Percentiles rank a stretch among this genome's conserved stretches.
These are phyloP conservation scores for Aspergillus awamori DNA, from an alignment of 2,329 filamentous ascomycete species.

Conservation along the genomic window DNA sequence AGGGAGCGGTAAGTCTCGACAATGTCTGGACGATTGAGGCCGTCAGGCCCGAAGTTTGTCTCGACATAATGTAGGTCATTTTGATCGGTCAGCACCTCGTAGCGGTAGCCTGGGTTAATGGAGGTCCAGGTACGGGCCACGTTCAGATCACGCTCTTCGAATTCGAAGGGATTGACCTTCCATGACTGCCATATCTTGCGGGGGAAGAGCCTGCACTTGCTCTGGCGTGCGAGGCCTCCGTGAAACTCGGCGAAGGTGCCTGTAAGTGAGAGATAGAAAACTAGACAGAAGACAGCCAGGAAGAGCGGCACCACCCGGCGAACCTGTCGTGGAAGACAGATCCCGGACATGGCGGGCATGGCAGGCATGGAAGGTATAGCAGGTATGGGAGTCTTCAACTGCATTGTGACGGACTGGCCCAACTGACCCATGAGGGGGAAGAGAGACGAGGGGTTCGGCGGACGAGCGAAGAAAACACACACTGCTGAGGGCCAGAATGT, in stretches of 20 bases:
- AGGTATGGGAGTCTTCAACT: conserved; percentile 3
- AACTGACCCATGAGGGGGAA: background rate
- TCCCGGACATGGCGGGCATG: background rate
- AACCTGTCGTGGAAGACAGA: conserved; percentile 6
- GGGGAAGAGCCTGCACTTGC: conserved; percentile 51
- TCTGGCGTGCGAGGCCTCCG: background rate
- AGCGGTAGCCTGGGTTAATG: conserved; percentile 68
- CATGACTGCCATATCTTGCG: conserved; percentile 77
- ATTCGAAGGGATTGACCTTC: conserved; percentile 69
- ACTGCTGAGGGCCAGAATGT: background rate
- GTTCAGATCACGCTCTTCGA: conserved; percentile 65
- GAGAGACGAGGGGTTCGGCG: background rate
- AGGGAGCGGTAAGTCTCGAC: conserved; percentile 63
- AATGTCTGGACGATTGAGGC: conserved; percentile 69
- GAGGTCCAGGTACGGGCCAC: conserved; percentile 66
- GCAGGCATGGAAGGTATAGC: too few relatives aligned
- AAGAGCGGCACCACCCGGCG: conserved; percentile 5
- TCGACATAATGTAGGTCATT: conserved; percentile 71
- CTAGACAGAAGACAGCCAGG: conserved; percentile 2
- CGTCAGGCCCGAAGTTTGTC: conserved; percentile 65
- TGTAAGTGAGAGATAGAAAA: conserved; percentile 8
- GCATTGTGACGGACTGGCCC: background rate
- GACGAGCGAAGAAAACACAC: background rate
- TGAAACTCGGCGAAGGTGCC: conserved; percentile 1
- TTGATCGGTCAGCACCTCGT: conserved; percentile 70